Base-by-base conservation (phyloP, 2,329 filamentous ascomycete genomes). In the Colletotrichum coccodes region DNA sequence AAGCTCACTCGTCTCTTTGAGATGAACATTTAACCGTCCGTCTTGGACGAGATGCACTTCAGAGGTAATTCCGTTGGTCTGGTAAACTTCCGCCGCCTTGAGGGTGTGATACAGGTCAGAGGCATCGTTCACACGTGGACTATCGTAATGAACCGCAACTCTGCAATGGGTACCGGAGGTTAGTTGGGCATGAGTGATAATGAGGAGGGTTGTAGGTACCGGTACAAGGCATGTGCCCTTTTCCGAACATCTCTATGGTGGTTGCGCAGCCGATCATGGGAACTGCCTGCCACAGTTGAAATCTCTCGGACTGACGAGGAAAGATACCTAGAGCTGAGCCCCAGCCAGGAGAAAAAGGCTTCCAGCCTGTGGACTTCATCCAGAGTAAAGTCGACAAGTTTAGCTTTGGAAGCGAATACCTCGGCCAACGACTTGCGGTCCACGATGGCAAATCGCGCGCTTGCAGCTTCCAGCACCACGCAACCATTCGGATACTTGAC, bases 361-460 rank as follows among this genome's bases (percentile, higher is more conserved):
- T 61, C 62, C 1, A 84, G 64, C 0, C 61, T 67, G 2, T 65
- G 70, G 4, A 80, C 71, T 1, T 83, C 78, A 7, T 80, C 73
- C 2, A 81, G 53, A 0, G 52, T 70, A 58, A 81, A 82, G 63
- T 82, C 79, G 0, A 83, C 71, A 3, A 79, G 64, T 53, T 77
- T 80, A 4, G 76, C 74, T 12, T 65, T 72, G 6, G 59, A 23
- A 0, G 56, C 23, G 54, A 84, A 83, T 0, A 68, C 58, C 3
- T 73, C 69, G 0, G 52, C 58, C 2, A 81, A 59, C 0, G 44
- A 21, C 8, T 80, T 73, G 28, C 77, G 76, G 56, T 83, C 81
- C 1, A 73, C 60, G 1, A 83, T 76, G 12, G 73, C 75, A 56
- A 83, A 83, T 26, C 74, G 67, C 0, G 71, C 64, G 4, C 53